Evolutionary conservation across 1,284 basidiomycete genomes (phyloP).

Genomic region (Fomitopsis schrenkii): DNA sequence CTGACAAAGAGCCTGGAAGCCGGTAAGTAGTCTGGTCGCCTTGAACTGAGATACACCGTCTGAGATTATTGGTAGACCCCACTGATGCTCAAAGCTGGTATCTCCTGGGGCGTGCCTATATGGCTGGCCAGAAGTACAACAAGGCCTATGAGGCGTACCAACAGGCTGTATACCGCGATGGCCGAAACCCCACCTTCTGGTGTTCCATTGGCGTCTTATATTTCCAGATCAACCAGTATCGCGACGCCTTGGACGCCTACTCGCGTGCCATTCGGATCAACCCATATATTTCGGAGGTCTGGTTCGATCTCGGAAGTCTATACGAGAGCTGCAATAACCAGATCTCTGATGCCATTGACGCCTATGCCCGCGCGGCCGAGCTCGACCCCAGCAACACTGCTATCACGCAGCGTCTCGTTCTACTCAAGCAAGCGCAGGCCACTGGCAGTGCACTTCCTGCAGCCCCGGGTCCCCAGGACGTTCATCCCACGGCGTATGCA

Average conservation of each 20-base stretch:
- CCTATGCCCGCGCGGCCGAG: conserved; percentile 90
- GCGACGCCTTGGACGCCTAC: conserved; percentile 97
- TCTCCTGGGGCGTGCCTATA: conserved; percentile 94
- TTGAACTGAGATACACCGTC: background rate
- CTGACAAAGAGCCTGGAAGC: conserved; percentile 93
- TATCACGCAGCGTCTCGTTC: conserved; percentile 73
- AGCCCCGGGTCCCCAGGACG: conserved; percentile 89
- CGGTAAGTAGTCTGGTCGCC: conserved; percentile 49
- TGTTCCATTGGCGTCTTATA: conserved; percentile 99
- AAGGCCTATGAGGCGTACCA: conserved; percentile 99
- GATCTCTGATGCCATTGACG: conserved; percentile 97
- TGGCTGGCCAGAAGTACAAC: conserved; percentile 99
- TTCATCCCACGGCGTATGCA: conserved; percentile 92
- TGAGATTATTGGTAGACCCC: conserved; percentile 54
- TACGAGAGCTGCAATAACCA: conserved; percentile 99
- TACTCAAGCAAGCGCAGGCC: conserved; percentile 79
- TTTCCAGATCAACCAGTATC: conserved; percentile 99
- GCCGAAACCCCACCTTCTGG: conserved; percentile 99
- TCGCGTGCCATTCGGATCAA: conserved; percentile 98
- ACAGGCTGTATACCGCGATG: conserved; percentile 97
- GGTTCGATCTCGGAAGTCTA: conserved; percentile 96
- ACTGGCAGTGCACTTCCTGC: conserved; percentile 77
- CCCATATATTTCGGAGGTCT: conserved; percentile 98
- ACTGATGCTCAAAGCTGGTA: conserved; percentile 99
- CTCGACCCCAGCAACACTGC: conserved; percentile 80